phyloP scores from a whole-genome alignment of 768 basidiomycete species.

The Tylopilus cervinicoccineus region DNA sequence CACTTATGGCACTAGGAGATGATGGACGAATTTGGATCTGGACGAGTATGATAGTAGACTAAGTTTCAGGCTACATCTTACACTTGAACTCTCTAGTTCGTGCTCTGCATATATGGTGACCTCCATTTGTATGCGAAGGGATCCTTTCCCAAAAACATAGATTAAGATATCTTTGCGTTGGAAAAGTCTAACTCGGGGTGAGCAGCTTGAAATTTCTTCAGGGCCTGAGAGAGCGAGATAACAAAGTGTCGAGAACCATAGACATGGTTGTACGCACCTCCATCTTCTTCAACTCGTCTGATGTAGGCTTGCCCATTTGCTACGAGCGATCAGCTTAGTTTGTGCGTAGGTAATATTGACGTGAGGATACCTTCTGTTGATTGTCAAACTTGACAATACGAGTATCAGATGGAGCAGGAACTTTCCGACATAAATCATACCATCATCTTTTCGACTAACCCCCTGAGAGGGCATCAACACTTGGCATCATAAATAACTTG shows the following conservation, averaged over 20 bases:
- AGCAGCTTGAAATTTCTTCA: conserved; percentile 83
- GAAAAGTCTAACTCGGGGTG: conserved; percentile 96
- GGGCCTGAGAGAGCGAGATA: conserved; percentile 43
- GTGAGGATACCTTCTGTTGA: conserved; percentile 37
- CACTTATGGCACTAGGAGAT: conserved; percentile 20
- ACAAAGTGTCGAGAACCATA: background rate
- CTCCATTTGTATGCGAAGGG: background rate
- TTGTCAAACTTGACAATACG: conserved; percentile 38
- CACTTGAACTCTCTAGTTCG: background rate
- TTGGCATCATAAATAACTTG: conserved; percentile 1
- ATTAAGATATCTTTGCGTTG: conserved; percentile 79
- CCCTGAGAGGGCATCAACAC: conserved; percentile 42
- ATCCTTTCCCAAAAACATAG: background rate
- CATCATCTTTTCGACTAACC: conserved; percentile 99
- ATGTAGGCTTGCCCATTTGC: conserved; percentile 96
- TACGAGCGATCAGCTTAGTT: conserved; percentile 27
- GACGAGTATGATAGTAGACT: conserved; percentile 19
- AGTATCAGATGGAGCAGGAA: conserved; percentile 7
- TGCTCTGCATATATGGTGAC: background rate
- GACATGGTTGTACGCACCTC: conserved; percentile 49
- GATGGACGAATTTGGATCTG: conserved; percentile 26
- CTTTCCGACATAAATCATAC: conserved; percentile 42
- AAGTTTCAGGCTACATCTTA: background rate
- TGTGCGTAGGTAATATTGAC: background rate
- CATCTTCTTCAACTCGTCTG: conserved; percentile 89